Evolutionary conservation across 2,329 filamentous ascomycete species (phyloP), one percentile per base, ranked within the genome.

Genomic region (Phyllosticta capitalensis): DNA sequence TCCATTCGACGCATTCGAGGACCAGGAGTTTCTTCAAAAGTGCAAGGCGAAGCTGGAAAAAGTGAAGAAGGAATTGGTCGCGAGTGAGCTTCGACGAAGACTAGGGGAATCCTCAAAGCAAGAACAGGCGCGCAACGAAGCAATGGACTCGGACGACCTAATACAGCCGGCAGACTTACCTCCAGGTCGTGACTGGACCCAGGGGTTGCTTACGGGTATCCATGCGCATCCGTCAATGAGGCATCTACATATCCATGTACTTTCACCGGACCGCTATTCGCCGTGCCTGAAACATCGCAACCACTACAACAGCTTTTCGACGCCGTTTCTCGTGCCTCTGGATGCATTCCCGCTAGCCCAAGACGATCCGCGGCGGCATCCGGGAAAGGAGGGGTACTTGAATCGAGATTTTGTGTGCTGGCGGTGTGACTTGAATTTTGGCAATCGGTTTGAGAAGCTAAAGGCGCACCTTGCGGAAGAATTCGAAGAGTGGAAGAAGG

Each of bases 221-320:
- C 94, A 99, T 74, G 88, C 90, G 2, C 84, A 87, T 65, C 94
- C 94, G 2, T 92, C 87, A 59, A 97, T 99, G 94, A 86, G 83
- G 63, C 90, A 97, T 71, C 71, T 97, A 58, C 94, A 99, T 73
- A 79, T 97, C 3, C 94, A 99, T 72, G 84, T 97, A 28, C 75
- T 97, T 60, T 90, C 88, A 48, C 78, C 83, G 19, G 94, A 99
- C 70, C 87, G 89, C 79, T 80, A 84, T 66, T 90, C 87, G 45
- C 80, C 82, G 10, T 81, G 80, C 52, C 65, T 96, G 72, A 89
- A 86, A 74, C 85, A 92, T 69, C 81, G 85, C 64, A 92, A 91
- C 71, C 94, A 97, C 74, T 97, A 96, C 75, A 90, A 94, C 69
- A 94, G 88, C 64, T 97, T 97, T 74, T 85, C 83, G 30, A 95